phyloP scores from a whole-genome alignment of 1,284 basidiomycete species.

The Ceratobasidium sp. region DNA sequence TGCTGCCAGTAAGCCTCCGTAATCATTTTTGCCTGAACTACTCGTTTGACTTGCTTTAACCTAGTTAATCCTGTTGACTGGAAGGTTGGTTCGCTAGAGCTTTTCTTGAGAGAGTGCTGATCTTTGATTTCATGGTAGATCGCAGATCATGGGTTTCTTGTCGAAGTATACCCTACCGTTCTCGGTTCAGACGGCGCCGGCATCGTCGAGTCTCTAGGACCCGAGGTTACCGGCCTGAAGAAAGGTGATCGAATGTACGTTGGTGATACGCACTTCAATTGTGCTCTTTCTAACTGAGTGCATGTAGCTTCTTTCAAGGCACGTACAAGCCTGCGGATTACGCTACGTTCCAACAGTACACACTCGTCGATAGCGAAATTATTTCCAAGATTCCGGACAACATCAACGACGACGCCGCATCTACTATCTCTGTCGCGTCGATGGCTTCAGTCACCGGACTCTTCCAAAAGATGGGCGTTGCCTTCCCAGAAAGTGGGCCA shows the following conservation, averaged over 20 bases:
- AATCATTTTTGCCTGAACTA: too few species aligned
- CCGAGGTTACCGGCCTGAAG: constrained; percentile 1
- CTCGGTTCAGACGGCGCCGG: constrained; percentile 37
- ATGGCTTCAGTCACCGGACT: constrained; percentile 29
- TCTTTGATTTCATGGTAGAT: too few species aligned
- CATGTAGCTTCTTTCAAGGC: constrained; percentile 35
- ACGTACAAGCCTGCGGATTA: constrained; percentile 13
- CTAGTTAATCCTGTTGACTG: constrained; percentile 28
- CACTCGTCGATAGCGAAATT: not conserved
- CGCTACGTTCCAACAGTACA: constrained; percentile 25
- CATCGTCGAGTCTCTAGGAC: not conserved
- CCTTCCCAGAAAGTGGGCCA: not conserved
- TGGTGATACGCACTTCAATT: not conserved
- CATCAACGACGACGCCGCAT: constrained; percentile 11
- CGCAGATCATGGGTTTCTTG: not conserved
- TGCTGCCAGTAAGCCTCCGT: constrained; percentile 13
- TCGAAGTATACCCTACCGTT: constrained; percentile 14
- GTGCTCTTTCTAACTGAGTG: not conserved
- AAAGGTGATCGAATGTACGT: constrained; percentile 43
- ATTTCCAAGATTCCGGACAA: not conserved
- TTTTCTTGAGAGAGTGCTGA: too few species aligned
- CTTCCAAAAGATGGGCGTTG: constrained; percentile 39
- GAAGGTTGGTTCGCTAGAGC: constrained; percentile 24
- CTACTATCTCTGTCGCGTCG: constrained; percentile 20
- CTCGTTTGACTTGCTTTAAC: not conserved